phyloP scores from a whole-genome alignment of 75 land plant species.

The Selaginella moellendorffii region DNA sequence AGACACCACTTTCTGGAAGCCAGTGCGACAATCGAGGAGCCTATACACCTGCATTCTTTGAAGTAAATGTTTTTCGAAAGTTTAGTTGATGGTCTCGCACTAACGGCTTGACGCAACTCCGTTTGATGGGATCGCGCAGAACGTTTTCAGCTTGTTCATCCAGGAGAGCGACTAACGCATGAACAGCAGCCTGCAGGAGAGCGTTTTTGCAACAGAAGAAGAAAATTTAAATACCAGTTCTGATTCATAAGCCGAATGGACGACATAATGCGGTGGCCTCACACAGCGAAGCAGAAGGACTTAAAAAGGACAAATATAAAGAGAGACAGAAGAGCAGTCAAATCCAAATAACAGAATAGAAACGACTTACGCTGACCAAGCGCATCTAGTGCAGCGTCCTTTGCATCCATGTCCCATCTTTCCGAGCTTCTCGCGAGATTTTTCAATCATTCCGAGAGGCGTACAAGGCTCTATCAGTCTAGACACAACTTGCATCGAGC shows the following conservation, averaged over 20 bases:
- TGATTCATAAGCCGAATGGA: background rate
- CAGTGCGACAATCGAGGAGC: slow-evolving; percentile 35
- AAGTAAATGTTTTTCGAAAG: too few relatives aligned
- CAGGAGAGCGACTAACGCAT: slow-evolving; percentile 42
- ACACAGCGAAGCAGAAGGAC: background rate
- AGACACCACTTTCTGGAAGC: slow-evolving; percentile 46
- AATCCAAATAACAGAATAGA: background rate
- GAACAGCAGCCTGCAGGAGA: slow-evolving; percentile 45
- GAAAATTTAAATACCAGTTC: background rate
- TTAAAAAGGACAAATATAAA: too few relatives aligned
- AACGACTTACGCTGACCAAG: background rate
- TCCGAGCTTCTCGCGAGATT: too few relatives aligned
- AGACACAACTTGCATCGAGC: background rate
- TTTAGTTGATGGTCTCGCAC: too few relatives aligned
- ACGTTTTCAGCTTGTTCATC: slow-evolving; percentile 37
- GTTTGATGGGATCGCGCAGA: slow-evolving; percentile 43
- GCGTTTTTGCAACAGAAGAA: background rate
- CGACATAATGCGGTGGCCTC: background rate
- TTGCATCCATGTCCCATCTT: background rate
- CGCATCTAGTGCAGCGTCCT: background rate
- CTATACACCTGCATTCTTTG: slow-evolving; percentile 59
- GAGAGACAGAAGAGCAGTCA: too few relatives aligned
- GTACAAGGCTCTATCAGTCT: background rate
- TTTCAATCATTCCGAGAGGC: background rate
- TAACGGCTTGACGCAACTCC: slow-evolving; percentile 58